These are phyloP conservation scores for Haplographium delicatum DNA, from an alignment of 495 filamentous ascomycete species.

Conservation along the genomic window DNA sequence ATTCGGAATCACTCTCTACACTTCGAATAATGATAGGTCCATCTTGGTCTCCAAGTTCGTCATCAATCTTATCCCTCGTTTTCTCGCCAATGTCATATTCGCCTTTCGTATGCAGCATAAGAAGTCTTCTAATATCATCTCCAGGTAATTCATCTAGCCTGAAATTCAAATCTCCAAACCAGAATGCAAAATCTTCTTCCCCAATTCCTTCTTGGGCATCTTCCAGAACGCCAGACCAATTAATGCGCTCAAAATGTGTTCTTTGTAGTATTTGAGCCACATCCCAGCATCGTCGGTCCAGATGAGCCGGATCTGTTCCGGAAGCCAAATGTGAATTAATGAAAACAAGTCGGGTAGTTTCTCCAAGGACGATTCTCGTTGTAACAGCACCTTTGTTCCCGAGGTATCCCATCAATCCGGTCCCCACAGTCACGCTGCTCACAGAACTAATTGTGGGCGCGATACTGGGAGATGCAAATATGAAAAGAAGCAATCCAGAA, in stretches of 20 bases:
- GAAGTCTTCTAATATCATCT: conserved; percentile 79
- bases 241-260: conserved; percentile 68
- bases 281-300: conserved; percentile 84
- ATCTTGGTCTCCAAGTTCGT: conserved; percentile 29
- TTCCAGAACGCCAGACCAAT: conserved; percentile 48
- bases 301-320: conserved; percentile 66
- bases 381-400: conserved; percentile 93
- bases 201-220: conserved; percentile 65
- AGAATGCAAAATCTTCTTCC: conserved; percentile 88
- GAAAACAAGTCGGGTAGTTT: conserved; percentile 83
- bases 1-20: conserved; percentile 34
- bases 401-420: conserved; percentile 84
- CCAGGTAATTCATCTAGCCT: conserved; percentile 82
- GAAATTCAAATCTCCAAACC: conserved; percentile 97
- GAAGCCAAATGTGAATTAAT: conserved; percentile 88
- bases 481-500: conserved; percentile 75
- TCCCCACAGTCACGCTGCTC: conserved; percentile 73
- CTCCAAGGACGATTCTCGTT: conserved; percentile 78
- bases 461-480: conserved; percentile 76
- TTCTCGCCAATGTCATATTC: conserved; percentile 54
- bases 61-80: conserved; percentile 27
- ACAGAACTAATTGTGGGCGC: conserved; percentile 67
- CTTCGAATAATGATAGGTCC: conserved; percentile 26
- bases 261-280: conserved; percentile 67
- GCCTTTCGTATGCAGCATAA: conserved; percentile 75